phyloP scores from a whole-genome alignment of 2,329 filamentous ascomycete species.

The Ophiocordyceps polyrhachis-furcata region DNA sequence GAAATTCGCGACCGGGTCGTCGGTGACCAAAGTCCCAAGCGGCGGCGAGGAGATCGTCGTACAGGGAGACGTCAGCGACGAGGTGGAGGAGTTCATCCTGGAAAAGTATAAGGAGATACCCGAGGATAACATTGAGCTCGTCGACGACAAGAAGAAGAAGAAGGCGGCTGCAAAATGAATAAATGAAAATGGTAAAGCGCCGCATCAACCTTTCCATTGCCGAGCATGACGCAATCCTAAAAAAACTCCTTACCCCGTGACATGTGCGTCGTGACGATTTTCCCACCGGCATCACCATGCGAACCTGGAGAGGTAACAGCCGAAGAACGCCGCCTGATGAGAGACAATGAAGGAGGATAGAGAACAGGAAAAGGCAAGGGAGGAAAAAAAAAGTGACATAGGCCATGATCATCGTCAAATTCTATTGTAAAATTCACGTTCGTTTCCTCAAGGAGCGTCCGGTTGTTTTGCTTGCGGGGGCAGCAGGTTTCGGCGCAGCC shows the following conservation, averaged over 20 bases:
- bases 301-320: not conserved
- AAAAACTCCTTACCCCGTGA: constrained; percentile 4
- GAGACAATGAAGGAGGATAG: not conserved
- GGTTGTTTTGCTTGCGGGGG: constrained; percentile 23
- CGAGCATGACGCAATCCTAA: constrained; percentile 1
- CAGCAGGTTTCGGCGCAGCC: constrained; percentile 20
- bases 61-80: constrained; percentile 89
- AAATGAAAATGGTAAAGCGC: not conserved
- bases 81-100: constrained; percentile 77
- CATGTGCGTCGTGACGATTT: constrained; percentile 1
- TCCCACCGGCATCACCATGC: constrained; percentile 1
- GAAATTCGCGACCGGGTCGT: constrained; percentile 90
- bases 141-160: constrained; percentile 92
- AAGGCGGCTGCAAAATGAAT: constrained; percentile 12
- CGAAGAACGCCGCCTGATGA: constrained; percentile 2
- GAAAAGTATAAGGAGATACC: constrained; percentile 84
- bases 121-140: constrained; percentile 83
- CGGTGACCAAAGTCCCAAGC: constrained; percentile 72
- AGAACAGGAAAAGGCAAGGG: not conserved
- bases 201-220: constrained; percentile 1
- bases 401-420: constrained; percentile 2
- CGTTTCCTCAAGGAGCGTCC: constrained; percentile 38
- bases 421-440: constrained; percentile 12
- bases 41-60: constrained; percentile 94
- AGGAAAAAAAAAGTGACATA: not conserved